Evolutionary conservation across 2,329 filamentous ascomycete species (phyloP).

Genomic region (Cryphonectria carpinicola): DNA sequence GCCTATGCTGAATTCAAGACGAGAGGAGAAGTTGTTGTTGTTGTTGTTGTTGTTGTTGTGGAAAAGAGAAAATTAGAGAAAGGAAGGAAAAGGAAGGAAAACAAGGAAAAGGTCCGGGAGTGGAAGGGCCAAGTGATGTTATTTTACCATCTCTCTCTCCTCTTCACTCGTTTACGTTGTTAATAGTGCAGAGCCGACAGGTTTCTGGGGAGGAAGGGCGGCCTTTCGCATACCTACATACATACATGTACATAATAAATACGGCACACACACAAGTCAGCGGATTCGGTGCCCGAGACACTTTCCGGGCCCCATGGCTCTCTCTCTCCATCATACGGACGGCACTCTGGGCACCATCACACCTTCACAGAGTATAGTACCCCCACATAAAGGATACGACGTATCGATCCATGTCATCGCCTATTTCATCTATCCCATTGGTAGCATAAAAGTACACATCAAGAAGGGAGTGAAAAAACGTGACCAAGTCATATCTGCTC

Average conservation of each 20-base stretch:
- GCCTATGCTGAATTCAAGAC: no score
- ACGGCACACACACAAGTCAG: background rate
- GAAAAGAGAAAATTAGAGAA: no score
- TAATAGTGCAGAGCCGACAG: no score
- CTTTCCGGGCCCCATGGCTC: background rate
- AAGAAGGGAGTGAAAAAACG: slow-evolving; percentile 1
- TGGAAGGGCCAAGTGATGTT: no score
- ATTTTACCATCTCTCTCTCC: no score
- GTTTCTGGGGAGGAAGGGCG: no score
- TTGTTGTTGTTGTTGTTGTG: no score
- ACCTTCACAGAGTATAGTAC: background rate
- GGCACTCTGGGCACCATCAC: background rate
- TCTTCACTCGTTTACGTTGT: no score
- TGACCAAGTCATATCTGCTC: slow-evolving; percentile 24
- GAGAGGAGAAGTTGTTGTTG: no score
- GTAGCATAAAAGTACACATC: slow-evolving; percentile 28
- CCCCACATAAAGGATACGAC: background rate
- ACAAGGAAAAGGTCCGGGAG: no score
- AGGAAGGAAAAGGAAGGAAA: no score
- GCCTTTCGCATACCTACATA: background rate
- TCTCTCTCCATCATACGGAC: background rate
- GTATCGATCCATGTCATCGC: slow-evolving; percentile 23
- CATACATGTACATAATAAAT: background rate
- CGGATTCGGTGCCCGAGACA: no score
- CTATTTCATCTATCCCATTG: slow-evolving; percentile 29